phyloP scores from a whole-genome alignment of 2,329 filamentous ascomycete species.

The Hypoxylon sp. region DNA sequence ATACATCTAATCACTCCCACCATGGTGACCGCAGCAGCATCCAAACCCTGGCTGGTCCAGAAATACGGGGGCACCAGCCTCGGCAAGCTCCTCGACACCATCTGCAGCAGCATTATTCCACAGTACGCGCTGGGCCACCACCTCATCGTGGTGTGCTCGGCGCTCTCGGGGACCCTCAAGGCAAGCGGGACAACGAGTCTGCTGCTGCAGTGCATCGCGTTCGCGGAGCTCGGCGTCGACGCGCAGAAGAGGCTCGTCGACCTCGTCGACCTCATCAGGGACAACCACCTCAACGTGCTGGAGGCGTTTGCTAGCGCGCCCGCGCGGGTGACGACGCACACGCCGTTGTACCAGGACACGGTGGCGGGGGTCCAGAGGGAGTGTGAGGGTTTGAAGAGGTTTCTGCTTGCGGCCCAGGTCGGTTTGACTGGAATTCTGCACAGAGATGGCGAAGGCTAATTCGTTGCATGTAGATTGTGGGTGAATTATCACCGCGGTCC shows the following conservation, averaged over 20 bases:
- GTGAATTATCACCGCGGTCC: slow-evolving; percentile 62
- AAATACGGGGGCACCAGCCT: slow-evolving; percentile 72
- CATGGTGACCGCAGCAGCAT: slow-evolving; percentile 36
- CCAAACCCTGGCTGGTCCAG: slow-evolving; percentile 65
- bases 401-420: slow-evolving; percentile 65
- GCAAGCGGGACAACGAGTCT: slow-evolving; percentile 66
- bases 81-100: slow-evolving; percentile 67
- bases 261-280: slow-evolving; percentile 62
- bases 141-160: slow-evolving; percentile 68
- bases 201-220: slow-evolving; percentile 50
- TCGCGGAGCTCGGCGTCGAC: slow-evolving; percentile 39
- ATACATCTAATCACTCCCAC: slow-evolving; percentile 12
- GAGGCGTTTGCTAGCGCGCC: slow-evolving; percentile 39
- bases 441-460: slow-evolving; percentile 22
- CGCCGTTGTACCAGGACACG: slow-evolving; percentile 55
- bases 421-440: slow-evolving; percentile 17
- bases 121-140: slow-evolving; percentile 56
- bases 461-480: slow-evolving; percentile 52
- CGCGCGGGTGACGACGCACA: slow-evolving; percentile 6
- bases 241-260: slow-evolving; percentile 55
- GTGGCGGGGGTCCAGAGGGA: slow-evolving; percentile 59
- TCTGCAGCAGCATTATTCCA: slow-evolving; percentile 51
- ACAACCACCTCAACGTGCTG: slow-evolving; percentile 61
- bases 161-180: slow-evolving; percentile 65
- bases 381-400: slow-evolving; percentile 61